These are phyloP conservation scores for Fusarium nelsonii DNA, from an alignment of 2,329 filamentous ascomycete species.

Conservation along the genomic window DNA sequence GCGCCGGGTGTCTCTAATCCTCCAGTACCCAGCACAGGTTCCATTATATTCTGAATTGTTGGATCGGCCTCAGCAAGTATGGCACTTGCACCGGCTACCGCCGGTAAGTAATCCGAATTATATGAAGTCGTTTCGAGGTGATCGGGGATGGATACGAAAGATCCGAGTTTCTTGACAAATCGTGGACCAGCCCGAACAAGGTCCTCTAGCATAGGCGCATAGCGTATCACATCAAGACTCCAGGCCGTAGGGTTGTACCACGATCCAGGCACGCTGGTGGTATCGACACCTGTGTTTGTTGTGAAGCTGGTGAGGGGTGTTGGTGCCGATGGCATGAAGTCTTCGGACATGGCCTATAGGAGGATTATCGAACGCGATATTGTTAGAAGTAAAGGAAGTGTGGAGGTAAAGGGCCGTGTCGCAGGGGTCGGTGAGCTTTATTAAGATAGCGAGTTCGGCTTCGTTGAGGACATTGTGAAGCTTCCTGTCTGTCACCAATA, in stretches of 20 bases:
- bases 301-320: constrained; percentile 40
- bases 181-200: constrained; percentile 77
- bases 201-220: constrained; percentile 75
- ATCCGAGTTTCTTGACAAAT: constrained; percentile 75
- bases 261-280: constrained; percentile 39
- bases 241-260: constrained; percentile 69
- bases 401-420: background rate
- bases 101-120: constrained; percentile 48
- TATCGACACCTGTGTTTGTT: constrained; percentile 23
- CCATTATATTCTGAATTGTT: constrained; percentile 50
- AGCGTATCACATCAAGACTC: constrained; percentile 69
- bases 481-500: constrained; percentile 28
- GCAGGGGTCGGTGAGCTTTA: background rate
- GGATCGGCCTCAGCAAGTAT: constrained; percentile 43
- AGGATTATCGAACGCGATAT: constrained; percentile 18
- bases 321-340: constrained; percentile 37
- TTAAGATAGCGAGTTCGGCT: constrained; percentile 27
- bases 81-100: constrained; percentile 34
- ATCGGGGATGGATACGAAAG: constrained; percentile 71
- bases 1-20: constrained; percentile 25
- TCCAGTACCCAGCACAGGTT: constrained; percentile 37
- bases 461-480: constrained; percentile 43
- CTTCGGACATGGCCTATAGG: constrained; percentile 43
- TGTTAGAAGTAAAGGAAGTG: background rate
- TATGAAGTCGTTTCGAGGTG: constrained; percentile 65